Evolutionary conservation across 176 grass and related monocot species (phyloP), one percentile per base, ranked within the genome.

Genomic region (Tillandsia fasciculata): DNA sequence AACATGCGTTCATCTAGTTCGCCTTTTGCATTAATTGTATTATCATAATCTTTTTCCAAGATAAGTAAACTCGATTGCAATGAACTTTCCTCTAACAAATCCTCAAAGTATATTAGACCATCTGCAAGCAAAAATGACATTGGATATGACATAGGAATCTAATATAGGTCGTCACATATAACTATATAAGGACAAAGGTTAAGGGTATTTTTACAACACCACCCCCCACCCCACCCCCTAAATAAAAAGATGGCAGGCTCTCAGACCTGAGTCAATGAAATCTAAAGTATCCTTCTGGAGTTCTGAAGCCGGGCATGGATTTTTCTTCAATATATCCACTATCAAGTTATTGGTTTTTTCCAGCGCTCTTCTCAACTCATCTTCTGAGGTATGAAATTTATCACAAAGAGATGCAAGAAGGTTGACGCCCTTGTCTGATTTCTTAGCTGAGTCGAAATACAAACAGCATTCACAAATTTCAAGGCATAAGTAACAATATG

Each of bases 1-100:
- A 99, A 93, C 82, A 99, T 81, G 17, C 87, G 89, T 53, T 90
- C 94, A 78, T 99, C 94, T 72, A 99, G 73, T 59, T 93, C 94
- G 15, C 94, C 94, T 72, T 90, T 90, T 64, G 77, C 69, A 66
- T 83, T 83, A 63, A 99, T 73, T 79, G 73, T 64, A 82, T 83
- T 77, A 50, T 87, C 89, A 67, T 99, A 99, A 76, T 99, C 82
- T 56, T 86, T 85, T 85, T 93, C 94, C 64, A 99, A 79, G 56
- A 82, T 69, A 71, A 85, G 52, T 75, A 99, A 74, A 85, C 82
- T 90, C 78, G 63, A 79, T 51, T 87, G 85, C 70, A 90, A 72
- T 15, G 87, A 93, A 52, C 77, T 75, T 66, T 75, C 87, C 69
- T 82, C 84, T 12, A 99, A 74, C 33, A 99, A 77, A 80, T 89